Evolutionary conservation across 805 yeast genomes (phyloP).

Genomic region (Cyberlindnera mrakii): DNA sequence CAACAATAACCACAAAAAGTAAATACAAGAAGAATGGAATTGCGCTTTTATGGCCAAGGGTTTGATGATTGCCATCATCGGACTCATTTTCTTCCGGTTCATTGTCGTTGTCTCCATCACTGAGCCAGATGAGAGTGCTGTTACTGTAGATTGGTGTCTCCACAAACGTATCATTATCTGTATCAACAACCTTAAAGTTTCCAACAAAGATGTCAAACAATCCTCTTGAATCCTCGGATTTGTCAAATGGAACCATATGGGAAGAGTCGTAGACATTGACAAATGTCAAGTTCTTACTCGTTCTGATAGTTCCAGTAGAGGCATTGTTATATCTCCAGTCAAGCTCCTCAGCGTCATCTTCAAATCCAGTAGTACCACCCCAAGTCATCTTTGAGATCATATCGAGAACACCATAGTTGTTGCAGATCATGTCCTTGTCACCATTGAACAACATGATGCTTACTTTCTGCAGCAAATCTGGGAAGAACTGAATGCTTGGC

Average conservation of each 20-base stretch:
- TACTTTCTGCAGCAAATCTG: slow-evolving; percentile 48
- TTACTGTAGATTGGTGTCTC: slow-evolving; percentile 22
- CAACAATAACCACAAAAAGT: slow-evolving; percentile 15
- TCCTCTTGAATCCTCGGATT: slow-evolving; percentile 63
- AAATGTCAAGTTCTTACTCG: slow-evolving; percentile 69
- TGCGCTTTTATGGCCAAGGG: slow-evolving; percentile 12
- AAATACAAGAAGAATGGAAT: slow-evolving; percentile 21
- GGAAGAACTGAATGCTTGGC: slow-evolving; percentile 65
- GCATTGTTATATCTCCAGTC: slow-evolving; percentile 43
- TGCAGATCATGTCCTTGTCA: slow-evolving; percentile 84
- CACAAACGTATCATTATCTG: slow-evolving; percentile 9
- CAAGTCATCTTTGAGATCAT: slow-evolving; percentile 58
- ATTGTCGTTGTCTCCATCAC: slow-evolving; percentile 1
- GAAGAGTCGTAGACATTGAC: slow-evolving; percentile 70
- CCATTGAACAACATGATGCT: slow-evolving; percentile 80
- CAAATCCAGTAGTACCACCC: slow-evolving; percentile 45
- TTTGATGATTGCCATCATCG: slow-evolving; percentile 2
- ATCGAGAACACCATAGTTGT: slow-evolving; percentile 66
- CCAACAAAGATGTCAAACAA: slow-evolving; percentile 47
- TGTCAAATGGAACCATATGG: slow-evolving; percentile 92
- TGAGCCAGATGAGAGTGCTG: slow-evolving; percentile 4
- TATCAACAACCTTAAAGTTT: slow-evolving; percentile 16
- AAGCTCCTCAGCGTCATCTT: slow-evolving; percentile 18
- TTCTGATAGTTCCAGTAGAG: slow-evolving; percentile 40
- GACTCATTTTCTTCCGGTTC: neutral